Base-by-base conservation (phyloP, 2,329 filamentous ascomycete genomes). In the Colletotrichum chrysophilum region DNA sequence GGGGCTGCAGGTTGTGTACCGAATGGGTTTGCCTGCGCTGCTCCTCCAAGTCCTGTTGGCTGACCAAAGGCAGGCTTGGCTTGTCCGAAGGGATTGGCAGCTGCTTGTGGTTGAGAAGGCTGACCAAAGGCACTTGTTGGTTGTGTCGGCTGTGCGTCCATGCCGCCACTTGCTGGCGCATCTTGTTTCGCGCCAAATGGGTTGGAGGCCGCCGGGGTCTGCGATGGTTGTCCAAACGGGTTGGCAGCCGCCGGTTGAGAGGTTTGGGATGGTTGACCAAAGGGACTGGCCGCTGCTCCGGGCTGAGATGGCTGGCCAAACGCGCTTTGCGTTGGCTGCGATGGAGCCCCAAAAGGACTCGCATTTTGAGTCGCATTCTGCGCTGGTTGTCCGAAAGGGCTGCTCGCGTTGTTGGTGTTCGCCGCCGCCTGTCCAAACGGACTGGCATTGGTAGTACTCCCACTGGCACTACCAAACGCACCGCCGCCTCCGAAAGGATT, bases 401-500 rank as follows among this genome's bases (percentile, higher is more conserved):
- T 78, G 10, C 70, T 32, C 4, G 36, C 77, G 26, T 73, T 60
- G 4, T 62, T 68, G 24, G 65, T 69, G 24, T 58, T 76, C 43
- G 65, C 56, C 3, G 76, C 56, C 13, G 76, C 13, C 56, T 78
- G 76, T 9, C 66, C 76, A 24, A 76, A 76, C 4, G 76, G 43
- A 34, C 76, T 77, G 12, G 56, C 5, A 14, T n/a, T 66, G 3
- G 56, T 62, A 30, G 43, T 69, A 68, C 14, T 61, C 26, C 66
- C 62, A 65, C 30, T 34, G 26, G 74, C 67, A n/a, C 65, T 52
- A 5, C 60, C 73, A 36, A 80, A 80, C 3, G 79, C 74, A 13
- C n/a, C 58, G 30, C 58, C 73, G 10, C 78, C 81, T 10, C 76
- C 85, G 69, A 87, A 87, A 4, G 85, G 84, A 68, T 83, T 88